These are phyloP conservation scores for Kodamaea anthophila DNA, from an alignment of 1,139 yeast species.

Conservation along the genomic window DNA sequence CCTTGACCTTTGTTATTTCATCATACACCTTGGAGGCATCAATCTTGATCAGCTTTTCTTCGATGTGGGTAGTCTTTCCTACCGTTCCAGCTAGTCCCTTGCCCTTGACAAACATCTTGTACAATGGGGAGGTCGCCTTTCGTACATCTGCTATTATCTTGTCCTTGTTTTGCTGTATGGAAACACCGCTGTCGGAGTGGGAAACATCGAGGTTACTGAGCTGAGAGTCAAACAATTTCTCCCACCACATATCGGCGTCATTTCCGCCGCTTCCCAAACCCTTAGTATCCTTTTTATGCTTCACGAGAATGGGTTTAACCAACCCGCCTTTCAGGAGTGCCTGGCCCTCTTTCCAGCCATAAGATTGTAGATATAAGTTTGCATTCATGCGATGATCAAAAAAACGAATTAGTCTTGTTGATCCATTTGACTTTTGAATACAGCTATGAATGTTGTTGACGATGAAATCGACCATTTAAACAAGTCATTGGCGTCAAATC, in stretches of 20 bases:
- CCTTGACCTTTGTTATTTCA: conserved; percentile 9
- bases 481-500: conserved; percentile 9
- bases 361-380: conserved; percentile 60
- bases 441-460: conserved; percentile 1
- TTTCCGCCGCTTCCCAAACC: conserved; percentile 74
- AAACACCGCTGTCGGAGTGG: conserved; percentile 18
- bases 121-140: conserved; percentile 53
- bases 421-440: too few species aligned
- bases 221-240: conserved; percentile 87
- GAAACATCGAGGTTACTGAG: conserved; percentile 69
- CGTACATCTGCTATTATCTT: conserved; percentile 35
- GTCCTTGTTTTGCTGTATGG: conserved; percentile 40
- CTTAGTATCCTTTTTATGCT: conserved; percentile 83
- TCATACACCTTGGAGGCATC: conserved; percentile 13
- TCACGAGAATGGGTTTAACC: conserved; percentile 78
- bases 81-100: conserved; percentile 79
- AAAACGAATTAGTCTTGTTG: too few species aligned
- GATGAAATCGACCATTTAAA: conserved; percentile 4
- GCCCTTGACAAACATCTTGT: conserved; percentile 77
- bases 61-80: conserved; percentile 26
- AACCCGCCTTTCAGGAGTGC: conserved; percentile 77
- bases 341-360: conserved; percentile 91
- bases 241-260: conserved; percentile 96
- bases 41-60: conserved; percentile 11
- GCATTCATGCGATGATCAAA: conserved; percentile 54